These are phyloP conservation scores for Phaeolepiota aurea DNA, from an alignment of 768 basidiomycete species.

Conservation along the genomic window DNA sequence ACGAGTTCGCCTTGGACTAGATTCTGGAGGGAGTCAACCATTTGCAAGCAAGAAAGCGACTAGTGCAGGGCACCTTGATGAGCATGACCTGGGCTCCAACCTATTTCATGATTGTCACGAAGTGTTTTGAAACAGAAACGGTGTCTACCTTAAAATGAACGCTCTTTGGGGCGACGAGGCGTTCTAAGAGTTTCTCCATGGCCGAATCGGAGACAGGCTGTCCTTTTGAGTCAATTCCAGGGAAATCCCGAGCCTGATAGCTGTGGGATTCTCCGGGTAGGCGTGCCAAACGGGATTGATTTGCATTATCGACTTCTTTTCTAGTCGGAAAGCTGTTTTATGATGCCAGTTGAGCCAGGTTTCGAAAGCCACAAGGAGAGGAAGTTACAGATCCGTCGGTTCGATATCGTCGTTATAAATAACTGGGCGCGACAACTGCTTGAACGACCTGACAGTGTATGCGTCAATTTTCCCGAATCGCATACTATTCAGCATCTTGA, in stretches of 20 bases:
- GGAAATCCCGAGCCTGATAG: constrained; percentile 37
- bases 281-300: constrained; percentile 38
- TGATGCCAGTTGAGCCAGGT: neutral
- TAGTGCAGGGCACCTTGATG: constrained; percentile 61
- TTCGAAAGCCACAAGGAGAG: too few species aligned
- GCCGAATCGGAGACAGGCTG: constrained; percentile 21
- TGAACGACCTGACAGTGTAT: constrained; percentile 40
- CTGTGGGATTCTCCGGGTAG: constrained; percentile 27
- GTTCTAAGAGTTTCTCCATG: constrained; percentile 40
- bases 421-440: constrained; percentile 44
- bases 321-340: constrained; percentile 56
- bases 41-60: neutral
- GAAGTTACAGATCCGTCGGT: constrained; percentile 69
- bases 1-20: constrained; percentile 59
- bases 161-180: constrained; percentile 47
- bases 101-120: constrained; percentile 20
- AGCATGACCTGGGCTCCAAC: constrained; percentile 85
- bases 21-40: constrained; percentile 33
- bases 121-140: constrained; percentile 2
- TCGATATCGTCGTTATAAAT: constrained; percentile 64
- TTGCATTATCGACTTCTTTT: constrained; percentile 65
- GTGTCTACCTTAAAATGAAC: constrained; percentile 38
- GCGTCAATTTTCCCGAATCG: constrained; percentile 59
- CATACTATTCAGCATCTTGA: constrained; percentile 85
- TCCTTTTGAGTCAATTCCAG: constrained; percentile 37